Evolutionary conservation across 2,329 filamentous ascomycete genomes (phyloP), one percentile per base, ranked within the genome.

Genomic region (Phialophora macrospora): DNA sequence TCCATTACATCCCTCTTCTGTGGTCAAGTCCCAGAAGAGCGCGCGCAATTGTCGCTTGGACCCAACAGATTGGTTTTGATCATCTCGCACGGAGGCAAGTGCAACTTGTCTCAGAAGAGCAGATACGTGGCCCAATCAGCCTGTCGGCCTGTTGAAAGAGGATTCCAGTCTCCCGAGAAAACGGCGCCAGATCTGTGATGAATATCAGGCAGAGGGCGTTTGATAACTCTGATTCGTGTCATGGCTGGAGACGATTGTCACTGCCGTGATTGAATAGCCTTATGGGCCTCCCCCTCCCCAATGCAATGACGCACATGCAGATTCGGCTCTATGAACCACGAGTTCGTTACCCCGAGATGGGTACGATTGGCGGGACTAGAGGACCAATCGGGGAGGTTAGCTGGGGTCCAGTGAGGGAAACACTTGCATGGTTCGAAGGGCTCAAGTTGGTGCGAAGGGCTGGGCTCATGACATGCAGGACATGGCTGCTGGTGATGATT

Each of bases 31-130:
- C 48, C 3, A 26, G 20, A 17, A 20, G 64, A 60, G 56, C 60
- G 61, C 65, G 65, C 61, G 61, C 62, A 55, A 55, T 55, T 32
- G 24, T 28, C 14, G 26, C 52, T 14, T 20, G 48, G 26, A 32
- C 26, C 65, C 65, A 67, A 67, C 60, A 44, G 62, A 41, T 56
- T 54, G 41, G 30, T 20, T 60, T 46, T 52, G 32, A 44, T 32
- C 26, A 60, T 60, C 49, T 52, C 41, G 41, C 44, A 52, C 38
- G 63, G 55, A 55, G 60, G 48, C 60, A 63, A 38, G 32, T 28
- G 17, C 28, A 60, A 46, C 28, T 62, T 71, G 62, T 64, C 62
- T 60, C 62, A 56, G 52, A n/a, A 41, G 5, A 44, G n/a, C 55
- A 60, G 28, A n/a, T n/a, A 11, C 9, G 38, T 55, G 32, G n/a